phyloP scores from a whole-genome alignment of 78 protist genomes.

The Chrysochromulina parva region DNA sequence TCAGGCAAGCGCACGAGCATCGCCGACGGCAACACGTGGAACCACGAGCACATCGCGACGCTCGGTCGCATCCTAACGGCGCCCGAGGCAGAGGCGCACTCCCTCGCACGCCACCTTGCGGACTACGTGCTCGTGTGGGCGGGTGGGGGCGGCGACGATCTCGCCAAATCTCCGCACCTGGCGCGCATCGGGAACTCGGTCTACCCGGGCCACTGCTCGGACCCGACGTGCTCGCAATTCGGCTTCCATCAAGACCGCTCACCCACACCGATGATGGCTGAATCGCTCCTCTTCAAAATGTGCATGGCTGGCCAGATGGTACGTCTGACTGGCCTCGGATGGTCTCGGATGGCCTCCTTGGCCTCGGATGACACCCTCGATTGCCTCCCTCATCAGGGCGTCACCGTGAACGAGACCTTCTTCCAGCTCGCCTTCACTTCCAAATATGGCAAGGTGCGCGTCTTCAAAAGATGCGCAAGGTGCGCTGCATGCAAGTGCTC shows the following conservation, averaged over 20 bases:
- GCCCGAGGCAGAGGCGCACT: not conserved
- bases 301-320: not conserved
- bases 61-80: conserved; percentile 28
- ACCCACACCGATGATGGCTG: conserved; percentile 26
- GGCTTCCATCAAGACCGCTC: not conserved
- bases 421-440: conserved; percentile 7
- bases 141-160: conserved; percentile 44
- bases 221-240: conserved; percentile 21
- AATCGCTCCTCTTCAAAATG: conserved; percentile 11
- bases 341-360: too few species aligned
- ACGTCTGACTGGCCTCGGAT: too few species aligned
- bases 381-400: not conserved
- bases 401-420: not conserved
- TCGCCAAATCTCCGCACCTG: conserved; percentile 31
- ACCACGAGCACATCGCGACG: conserved; percentile 54
- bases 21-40: conserved; percentile 64
- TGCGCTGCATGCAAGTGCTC: too few species aligned
- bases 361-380: too few species aligned
- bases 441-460: not conserved
- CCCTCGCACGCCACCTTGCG: not conserved
- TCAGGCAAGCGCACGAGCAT: conserved; percentile 24
- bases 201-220: not conserved
- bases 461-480: not conserved
- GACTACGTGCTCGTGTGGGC: conserved; percentile 40
- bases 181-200: conserved; percentile 42